These are phyloP conservation scores for Fusarium globosum DNA, from an alignment of 2,329 filamentous ascomycete species.

Conservation along the genomic window DNA sequence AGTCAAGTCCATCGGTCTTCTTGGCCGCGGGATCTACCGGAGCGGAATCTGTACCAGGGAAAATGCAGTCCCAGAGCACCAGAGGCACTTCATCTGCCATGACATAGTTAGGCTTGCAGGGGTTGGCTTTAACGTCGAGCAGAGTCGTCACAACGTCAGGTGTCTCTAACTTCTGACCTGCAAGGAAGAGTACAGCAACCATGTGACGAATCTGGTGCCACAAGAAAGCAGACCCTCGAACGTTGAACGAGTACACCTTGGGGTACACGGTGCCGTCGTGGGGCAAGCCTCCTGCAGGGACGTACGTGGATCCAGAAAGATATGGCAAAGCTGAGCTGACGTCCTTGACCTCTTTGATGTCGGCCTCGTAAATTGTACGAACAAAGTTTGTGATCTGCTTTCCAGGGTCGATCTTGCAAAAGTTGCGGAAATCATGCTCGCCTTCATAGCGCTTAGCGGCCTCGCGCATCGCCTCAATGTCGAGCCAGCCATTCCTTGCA, in stretches of 20 bases:
- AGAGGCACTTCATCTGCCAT: constrained; percentile 92
- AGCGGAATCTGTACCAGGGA: constrained; percentile 65
- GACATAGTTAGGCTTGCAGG: constrained; percentile 84
- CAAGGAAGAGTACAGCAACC: constrained; percentile 89
- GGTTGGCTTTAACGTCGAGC: constrained; percentile 77
- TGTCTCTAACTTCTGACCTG: constrained; percentile 87
- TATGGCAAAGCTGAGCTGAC: constrained; percentile 66
- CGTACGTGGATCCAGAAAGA: constrained; percentile 57
- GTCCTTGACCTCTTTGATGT: constrained; percentile 76
- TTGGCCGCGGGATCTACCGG: constrained; percentile 45
- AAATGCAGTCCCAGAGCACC: constrained; percentile 96
- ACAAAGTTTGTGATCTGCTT: constrained; percentile 91
- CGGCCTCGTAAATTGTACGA: constrained; percentile 81
- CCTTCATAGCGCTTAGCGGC: constrained; percentile 86
- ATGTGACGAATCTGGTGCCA: constrained; percentile 99
- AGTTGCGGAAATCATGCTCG: constrained; percentile 93
- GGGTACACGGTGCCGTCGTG: constrained; percentile 50
- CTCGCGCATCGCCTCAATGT: constrained; percentile 86
- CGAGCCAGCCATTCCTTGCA: constrained; percentile 78
- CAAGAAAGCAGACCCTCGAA: constrained; percentile 91
- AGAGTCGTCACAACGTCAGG: constrained; percentile 79
- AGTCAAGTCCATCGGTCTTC: constrained; percentile 71
- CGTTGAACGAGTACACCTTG: constrained; percentile 87
- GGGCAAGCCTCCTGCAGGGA: constrained; percentile 26
- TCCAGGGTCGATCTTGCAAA: constrained; percentile 90